Evolutionary conservation across 352 stramenopile species (phyloP), one percentile per base, ranked within the genome.

Genomic region (Lagenidium giganteum): DNA sequence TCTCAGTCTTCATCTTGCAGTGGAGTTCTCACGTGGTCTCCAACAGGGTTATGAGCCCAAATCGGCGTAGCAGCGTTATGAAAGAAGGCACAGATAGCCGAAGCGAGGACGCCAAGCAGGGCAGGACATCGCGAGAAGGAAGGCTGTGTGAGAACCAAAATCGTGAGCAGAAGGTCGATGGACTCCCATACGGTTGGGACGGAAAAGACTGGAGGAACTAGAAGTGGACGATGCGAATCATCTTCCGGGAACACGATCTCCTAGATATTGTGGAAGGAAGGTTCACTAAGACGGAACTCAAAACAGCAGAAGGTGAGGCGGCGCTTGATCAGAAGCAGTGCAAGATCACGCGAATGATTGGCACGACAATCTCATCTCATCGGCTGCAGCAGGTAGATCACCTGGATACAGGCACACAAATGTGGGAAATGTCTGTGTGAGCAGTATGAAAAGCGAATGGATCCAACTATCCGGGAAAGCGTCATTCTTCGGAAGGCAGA

Each of bases 321-420:
- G 33, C 6, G 9, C 25, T 26, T 16, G 33, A 40, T 14, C 4
- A 8, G 18, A 22, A 13, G 6, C 33, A 40, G 18, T 26, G 23
- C 39, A 46, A 26, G 40, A 47, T 47, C 40, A 36, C 29, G 40
- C 40, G 27, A 9, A 28, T 47, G 28, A 47, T 47, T 5, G 28
- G 28, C 8, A 47, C 40, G 25, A 47, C 28, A 17, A 30, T 47
- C 17, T 29, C 40, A n/a, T 11, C 40, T 9, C 5, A 47, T 4
- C 16, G 20, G 17, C 28, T 47, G 8, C 27, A 47, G 40, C 40
- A 36, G 16, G 17, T 47, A 4, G 40, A 47, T 18, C 18, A 27
- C 14, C 29, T 11, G 11, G 12, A 47, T 20, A 34, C 31, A 4
- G 42, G 42, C 6, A 34, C 31, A 6, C 30, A 33, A 3, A 49